Base-by-base conservation (phyloP, 2,329 filamentous ascomycete genomes). In the Botrytis hyacinthi region DNA sequence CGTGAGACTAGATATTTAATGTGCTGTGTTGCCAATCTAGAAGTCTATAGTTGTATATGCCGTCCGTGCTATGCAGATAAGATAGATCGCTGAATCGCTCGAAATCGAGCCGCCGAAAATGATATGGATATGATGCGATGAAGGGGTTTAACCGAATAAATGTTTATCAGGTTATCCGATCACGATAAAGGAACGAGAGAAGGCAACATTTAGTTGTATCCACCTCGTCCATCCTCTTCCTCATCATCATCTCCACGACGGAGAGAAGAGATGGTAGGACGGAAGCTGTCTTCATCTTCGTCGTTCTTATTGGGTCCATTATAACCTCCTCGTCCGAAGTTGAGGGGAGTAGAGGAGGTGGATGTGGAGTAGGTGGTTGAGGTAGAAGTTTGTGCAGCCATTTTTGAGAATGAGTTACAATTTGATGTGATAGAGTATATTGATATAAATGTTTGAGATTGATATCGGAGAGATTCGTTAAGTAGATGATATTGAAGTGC, bases 201-300 rank as follows among this genome's bases (percentile, higher is more conserved):
- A 59, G 29, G n/a, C 6, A 20, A 62, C 6, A 32, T 76, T 76
- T 77, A 79, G 69, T 79, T 79, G 74, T 79, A 78, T 32, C 79
- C 79, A 40, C 79, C 79, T 8, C 79, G 75, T 74, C 79, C 79
- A 70, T 80, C 79, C 66, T 80, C 78, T 66, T 79, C 78, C 32
- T 80, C 78, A 65, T 80, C 79, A n/a, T 80, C 79, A 66, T 78
- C 78, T 9, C 71, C 73, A 16, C 76, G 74, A 74, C 68, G 63
- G 4, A 37, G 70, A 63, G 35, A 29, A 18, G 63, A 26, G 26
- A 63, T 32, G 60, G n/a, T 32, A 22, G 71, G 67, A 40, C 60
- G 70, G 18, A 62, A 69, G 32, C 75, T 73, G 29, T 77, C 72
- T 29, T 75, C 75, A 37, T 74, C 75, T 4, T 72, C 67, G 37